A percentile compares a stretch with the other conserved stretches of the same genome.
phyloP scores from a whole-genome alignment of 2,329 filamentous ascomycete genomes.

The Aplosporella prunicola region DNA sequence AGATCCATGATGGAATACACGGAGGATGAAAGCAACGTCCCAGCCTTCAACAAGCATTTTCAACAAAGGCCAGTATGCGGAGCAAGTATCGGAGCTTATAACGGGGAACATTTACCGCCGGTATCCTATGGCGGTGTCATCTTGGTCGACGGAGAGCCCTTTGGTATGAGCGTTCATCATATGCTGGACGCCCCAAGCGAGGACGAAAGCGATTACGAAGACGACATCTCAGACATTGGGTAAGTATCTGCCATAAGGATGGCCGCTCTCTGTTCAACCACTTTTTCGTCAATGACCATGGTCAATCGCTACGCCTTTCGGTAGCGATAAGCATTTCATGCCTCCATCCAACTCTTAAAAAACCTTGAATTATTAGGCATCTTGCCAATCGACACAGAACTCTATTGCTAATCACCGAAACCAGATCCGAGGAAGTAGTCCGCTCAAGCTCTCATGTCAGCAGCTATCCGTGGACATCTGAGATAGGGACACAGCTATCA shows the following conservation, averaged over 20 bases:
- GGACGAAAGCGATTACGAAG: constrained; percentile 38
- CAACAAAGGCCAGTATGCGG: constrained; percentile 74
- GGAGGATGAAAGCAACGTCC: constrained; percentile 28
- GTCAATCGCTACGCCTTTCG: no score
- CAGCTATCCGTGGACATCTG: constrained; percentile 26
- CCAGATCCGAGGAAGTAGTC: constrained; percentile 17
- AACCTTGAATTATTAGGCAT: no score
- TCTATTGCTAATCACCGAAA: no score
- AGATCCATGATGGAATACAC: constrained; percentile 30
- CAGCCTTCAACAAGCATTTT: constrained; percentile 59
- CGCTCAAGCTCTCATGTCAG: constrained; percentile 35
- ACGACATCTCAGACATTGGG: constrained; percentile 6
- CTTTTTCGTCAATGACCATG: background rate
- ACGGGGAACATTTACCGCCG: constrained; percentile 76
- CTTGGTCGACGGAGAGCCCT: constrained; percentile 71
- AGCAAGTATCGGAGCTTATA: constrained; percentile 87
- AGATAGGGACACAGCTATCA: constrained; percentile 27
- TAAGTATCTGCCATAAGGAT: constrained; percentile 3
- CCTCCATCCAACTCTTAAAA: no score
- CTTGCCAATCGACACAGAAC: no score
- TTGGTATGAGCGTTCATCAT: constrained; percentile 94
- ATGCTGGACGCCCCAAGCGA: constrained; percentile 66
- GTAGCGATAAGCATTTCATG: no score
- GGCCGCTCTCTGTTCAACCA: background rate
- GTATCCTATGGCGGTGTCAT: constrained; percentile 87